Percentiles rank a stretch among this genome's conserved stretches.
Evolutionary conservation across 495 filamentous ascomycete genomes (phyloP).

Genomic region (Xanthoparmelia taractica): DNA sequence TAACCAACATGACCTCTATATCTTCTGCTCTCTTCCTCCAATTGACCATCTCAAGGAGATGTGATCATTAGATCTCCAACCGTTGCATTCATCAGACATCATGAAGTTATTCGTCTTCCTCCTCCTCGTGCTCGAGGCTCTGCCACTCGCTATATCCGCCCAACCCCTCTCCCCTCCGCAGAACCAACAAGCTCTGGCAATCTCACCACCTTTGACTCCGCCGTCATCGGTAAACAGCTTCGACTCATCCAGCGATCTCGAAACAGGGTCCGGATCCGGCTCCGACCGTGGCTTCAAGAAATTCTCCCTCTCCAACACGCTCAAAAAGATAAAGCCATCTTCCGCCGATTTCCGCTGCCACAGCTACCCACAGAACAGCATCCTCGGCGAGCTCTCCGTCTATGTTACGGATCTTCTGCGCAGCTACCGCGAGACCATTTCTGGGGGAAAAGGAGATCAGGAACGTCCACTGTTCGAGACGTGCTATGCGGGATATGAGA

Average conservation of each 20-base stretch:
- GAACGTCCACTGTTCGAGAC: conserved; percentile 9
- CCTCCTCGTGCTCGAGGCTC: conserved; percentile 9
- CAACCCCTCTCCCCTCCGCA: background rate
- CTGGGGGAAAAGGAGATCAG: background rate
- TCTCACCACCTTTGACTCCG: conserved; percentile 3
- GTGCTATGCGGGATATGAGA: conserved; percentile 15
- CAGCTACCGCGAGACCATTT: conserved; percentile 9
- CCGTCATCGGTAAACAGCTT: conserved; percentile 6
- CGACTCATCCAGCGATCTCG: conserved; percentile 13
- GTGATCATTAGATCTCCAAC: background rate
- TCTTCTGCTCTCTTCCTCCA: background rate
- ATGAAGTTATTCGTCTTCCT: conserved; percentile 12
- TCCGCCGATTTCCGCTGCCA: conserved; percentile 11
- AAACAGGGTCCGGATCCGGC: background rate
- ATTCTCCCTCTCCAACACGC: conserved; percentile 1
- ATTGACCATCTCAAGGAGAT: background rate
- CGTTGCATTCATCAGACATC: background rate
- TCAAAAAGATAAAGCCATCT: conserved; percentile 1
- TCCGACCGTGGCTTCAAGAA: background rate
- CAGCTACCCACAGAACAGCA: background rate
- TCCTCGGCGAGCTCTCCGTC: conserved; percentile 7
- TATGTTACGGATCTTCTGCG: conserved; percentile 12
- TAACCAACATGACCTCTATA: background rate
- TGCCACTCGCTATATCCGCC: background rate
- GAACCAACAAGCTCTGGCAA: conserved; percentile 16